phyloP scores from a whole-genome alignment of 192 early-diverging fungal species.

The Ambispora gerdemannii region DNA sequence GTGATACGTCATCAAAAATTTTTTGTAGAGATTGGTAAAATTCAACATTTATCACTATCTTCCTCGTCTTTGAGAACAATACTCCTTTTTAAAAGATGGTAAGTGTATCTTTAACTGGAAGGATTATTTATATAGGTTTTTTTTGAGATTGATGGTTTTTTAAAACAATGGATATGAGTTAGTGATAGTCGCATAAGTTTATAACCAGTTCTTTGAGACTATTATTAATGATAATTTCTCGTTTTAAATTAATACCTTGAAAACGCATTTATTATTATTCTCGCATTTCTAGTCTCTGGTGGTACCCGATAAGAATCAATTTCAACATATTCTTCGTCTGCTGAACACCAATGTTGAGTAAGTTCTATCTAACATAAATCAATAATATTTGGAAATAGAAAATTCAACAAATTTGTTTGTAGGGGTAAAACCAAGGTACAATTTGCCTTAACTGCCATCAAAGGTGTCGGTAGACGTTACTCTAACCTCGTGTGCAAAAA shows the following conservation, averaged over 20 bases:
- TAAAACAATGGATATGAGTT: not conserved
- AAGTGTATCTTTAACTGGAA: not conserved
- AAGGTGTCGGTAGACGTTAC: slow-evolving; percentile 98
- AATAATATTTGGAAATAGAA: not conserved
- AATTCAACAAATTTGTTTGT: not conserved
- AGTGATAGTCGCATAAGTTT: not conserved
- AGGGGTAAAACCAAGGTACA: slow-evolving; percentile 86
- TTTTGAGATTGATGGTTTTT: not conserved
- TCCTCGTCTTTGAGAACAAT: not conserved
- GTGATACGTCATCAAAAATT: no score
- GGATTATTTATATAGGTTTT: not conserved
- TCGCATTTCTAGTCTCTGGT: slow-evolving; percentile 68
- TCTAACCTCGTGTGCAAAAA: slow-evolving; percentile 99
- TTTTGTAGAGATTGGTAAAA: no score
- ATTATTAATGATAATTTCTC: not conserved
- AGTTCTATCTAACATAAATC: not conserved
- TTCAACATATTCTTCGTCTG: slow-evolving; percentile 98
- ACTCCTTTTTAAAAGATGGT: not conserved
- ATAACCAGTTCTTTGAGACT: not conserved
- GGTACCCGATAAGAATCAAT: slow-evolving; percentile 85
- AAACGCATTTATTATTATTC: not conserved
- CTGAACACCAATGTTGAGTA: slow-evolving; percentile 97
- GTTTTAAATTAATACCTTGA: not conserved
- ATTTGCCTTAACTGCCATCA: slow-evolving; percentile 95
- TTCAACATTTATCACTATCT: no score